Percentiles rank a stretch among this genome's conserved stretches.
phyloP scores from a whole-genome alignment of 1,139 yeast genomes.

The Lipomyces yarrowii region DNA sequence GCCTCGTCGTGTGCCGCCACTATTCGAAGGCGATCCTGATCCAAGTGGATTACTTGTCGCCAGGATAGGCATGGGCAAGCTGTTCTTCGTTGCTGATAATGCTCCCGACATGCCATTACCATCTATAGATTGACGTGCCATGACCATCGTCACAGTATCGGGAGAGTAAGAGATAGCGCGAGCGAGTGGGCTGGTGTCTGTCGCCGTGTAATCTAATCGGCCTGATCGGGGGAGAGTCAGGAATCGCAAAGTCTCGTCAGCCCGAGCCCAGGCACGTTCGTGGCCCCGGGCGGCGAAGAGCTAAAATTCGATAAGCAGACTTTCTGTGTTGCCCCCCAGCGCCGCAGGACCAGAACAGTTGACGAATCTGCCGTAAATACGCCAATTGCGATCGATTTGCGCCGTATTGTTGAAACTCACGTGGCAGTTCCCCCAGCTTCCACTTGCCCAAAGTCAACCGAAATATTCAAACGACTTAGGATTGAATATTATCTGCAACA shows the following conservation, averaged over 20 bases:
- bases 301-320: background rate
- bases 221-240: background rate
- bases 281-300: background rate
- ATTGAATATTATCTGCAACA: background rate
- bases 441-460: background rate
- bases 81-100: background rate
- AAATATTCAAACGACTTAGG: background rate
- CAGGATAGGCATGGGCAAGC: background rate
- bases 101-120: background rate
- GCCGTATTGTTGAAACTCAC: background rate
- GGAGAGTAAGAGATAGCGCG: background rate
- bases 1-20: background rate
- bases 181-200: background rate
- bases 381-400: background rate
- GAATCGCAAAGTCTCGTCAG: background rate
- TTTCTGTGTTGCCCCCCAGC: background rate
- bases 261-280: background rate
- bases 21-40: background rate
- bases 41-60: background rate
- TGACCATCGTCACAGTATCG: background rate
- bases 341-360: no score
- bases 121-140: background rate
- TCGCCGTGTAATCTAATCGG: background rate
- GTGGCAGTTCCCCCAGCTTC: background rate
- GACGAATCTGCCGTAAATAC: background rate